phyloP scores from a whole-genome alignment of 2,329 filamentous ascomycete species.

The Dryadomyces quercivorus region DNA sequence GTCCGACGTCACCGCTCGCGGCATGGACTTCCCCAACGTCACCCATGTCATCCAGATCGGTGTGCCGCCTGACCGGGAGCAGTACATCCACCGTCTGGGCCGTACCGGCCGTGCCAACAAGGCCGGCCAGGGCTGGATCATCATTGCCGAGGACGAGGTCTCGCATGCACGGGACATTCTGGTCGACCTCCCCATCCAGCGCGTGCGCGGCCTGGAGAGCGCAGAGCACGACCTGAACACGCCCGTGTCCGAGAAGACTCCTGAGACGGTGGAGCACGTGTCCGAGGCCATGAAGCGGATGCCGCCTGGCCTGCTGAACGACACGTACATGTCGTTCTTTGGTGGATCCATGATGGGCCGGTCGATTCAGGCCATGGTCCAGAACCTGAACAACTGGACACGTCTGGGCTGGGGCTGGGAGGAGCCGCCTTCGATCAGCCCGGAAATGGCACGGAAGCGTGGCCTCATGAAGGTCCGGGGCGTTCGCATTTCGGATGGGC shows the following conservation, averaged over 20 bases:
- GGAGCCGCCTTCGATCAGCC: slow-evolving; percentile 26
- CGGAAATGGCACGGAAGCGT: slow-evolving; percentile 14
- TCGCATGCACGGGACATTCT: slow-evolving; percentile 36
- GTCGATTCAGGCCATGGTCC: slow-evolving; percentile 27
- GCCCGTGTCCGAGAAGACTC: slow-evolving; percentile 30
- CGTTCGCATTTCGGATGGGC: slow-evolving; percentile 1
- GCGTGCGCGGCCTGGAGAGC: slow-evolving; percentile 36
- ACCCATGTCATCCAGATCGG: slow-evolving; percentile 51
- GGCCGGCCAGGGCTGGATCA: slow-evolving; percentile 57
- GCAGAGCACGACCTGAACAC: slow-evolving; percentile 40
- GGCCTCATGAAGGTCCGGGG: slow-evolving; percentile 7
- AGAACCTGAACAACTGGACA: slow-evolving; percentile 42
- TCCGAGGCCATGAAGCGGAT: slow-evolving; percentile 29
- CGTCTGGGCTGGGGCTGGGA: slow-evolving; percentile 38
- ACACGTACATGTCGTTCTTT: slow-evolving; percentile 45
- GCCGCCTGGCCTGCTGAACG: slow-evolving; percentile 26
- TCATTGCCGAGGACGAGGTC: slow-evolving; percentile 46
- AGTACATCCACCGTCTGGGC: slow-evolving; percentile 51
- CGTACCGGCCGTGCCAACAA: slow-evolving; percentile 65
- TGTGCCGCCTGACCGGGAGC: slow-evolving; percentile 37
- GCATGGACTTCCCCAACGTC: slow-evolving; percentile 54
- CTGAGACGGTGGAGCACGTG: slow-evolving; percentile 31
- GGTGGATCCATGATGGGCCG: slow-evolving; percentile 25
- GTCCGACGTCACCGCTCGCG: slow-evolving; percentile 68
- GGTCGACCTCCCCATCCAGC: slow-evolving; percentile 46